These are phyloP conservation scores for Hanseniaspora singularis DNA, from an alignment of 805 yeast genomes.

Conservation along the genomic window DNA sequence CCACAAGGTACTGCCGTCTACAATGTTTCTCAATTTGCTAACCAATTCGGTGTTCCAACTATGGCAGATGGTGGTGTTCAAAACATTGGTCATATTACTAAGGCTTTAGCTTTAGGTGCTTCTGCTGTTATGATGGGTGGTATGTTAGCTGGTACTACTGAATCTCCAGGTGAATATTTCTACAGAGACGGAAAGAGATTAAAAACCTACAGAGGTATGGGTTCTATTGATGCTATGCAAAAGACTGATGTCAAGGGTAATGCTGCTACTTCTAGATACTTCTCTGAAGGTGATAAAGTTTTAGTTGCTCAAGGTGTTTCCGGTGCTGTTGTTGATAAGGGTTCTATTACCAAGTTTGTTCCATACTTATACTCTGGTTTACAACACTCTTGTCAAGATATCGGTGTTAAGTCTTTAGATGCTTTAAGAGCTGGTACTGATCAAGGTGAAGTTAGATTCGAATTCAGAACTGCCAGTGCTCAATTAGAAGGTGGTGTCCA, in stretches of 20 bases:
- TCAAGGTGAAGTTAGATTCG: conserved; percentile 73
- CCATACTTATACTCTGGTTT: conserved; percentile 92
- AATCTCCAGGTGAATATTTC: conserved; percentile 96
- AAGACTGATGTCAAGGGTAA: conserved; percentile 75
- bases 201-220: conserved; percentile 98
- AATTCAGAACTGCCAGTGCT: conserved; percentile 95
- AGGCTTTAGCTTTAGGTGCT: conserved; percentile 94
- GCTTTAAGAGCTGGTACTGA: conserved; percentile 54
- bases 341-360: conserved; percentile 82
- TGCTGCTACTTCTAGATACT: conserved; percentile 96
- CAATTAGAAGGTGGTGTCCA: conserved; percentile 98
- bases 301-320: conserved; percentile 98
- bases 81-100: conserved; percentile 95
- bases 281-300: conserved; percentile 89
- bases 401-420: conserved; percentile 63
- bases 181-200: conserved; percentile 96
- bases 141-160: conserved; percentile 95
- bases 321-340: conserved; percentile 94
- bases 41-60: conserved; percentile 93
- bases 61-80: conserved; percentile 99
- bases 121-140: conserved; percentile 99
- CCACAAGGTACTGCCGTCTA: conserved; percentile 99
- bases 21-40: conserved; percentile 86
- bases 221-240: conserved; percentile 98
- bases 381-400: conserved; percentile 97